Evolutionary conservation across 805 yeast genomes (phyloP).

Genomic region (Suhomyces xylopsoci): DNA sequence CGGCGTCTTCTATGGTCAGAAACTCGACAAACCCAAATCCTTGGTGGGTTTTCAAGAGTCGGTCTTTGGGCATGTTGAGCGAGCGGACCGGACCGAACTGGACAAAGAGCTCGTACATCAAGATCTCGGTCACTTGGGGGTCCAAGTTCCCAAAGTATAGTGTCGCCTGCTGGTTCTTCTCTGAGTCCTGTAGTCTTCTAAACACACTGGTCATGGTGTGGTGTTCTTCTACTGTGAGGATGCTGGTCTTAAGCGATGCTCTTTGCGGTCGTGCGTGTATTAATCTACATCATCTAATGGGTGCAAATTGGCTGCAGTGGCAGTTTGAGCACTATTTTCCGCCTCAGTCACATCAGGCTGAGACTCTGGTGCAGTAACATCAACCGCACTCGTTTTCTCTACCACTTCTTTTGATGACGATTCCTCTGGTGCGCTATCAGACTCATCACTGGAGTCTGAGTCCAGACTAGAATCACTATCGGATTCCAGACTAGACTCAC

Average conservation of each 20-base stretch:
- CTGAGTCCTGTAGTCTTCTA: conserved; percentile 37
- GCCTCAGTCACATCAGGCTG: not conserved
- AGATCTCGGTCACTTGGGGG: conserved; percentile 62
- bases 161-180: conserved; percentile 59
- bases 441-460: conserved; percentile 11
- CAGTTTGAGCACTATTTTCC: too few relatives aligned
- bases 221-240: not conserved
- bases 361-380: not conserved
- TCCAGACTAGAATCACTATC: conserved; percentile 6
- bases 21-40: conserved; percentile 90
- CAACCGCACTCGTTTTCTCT: too few relatives aligned
- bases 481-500: conserved; percentile 4
- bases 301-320: not conserved
- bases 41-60: conserved; percentile 65
- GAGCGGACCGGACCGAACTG: conserved; percentile 79
- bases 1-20: conserved; percentile 55
- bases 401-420: conserved; percentile 23
- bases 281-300: not conserved
- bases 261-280: conserved; percentile 3
- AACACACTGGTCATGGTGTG: conserved; percentile 29
- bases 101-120: conserved; percentile 76
- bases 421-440: conserved; percentile 33
- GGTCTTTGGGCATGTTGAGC: conserved; percentile 76
- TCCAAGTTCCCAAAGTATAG: conserved; percentile 83
- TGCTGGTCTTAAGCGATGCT: not conserved